Evolutionary conservation across 2,329 filamentous ascomycete species (phyloP).

Genomic region (Albifimbria verrucaria): DNA sequence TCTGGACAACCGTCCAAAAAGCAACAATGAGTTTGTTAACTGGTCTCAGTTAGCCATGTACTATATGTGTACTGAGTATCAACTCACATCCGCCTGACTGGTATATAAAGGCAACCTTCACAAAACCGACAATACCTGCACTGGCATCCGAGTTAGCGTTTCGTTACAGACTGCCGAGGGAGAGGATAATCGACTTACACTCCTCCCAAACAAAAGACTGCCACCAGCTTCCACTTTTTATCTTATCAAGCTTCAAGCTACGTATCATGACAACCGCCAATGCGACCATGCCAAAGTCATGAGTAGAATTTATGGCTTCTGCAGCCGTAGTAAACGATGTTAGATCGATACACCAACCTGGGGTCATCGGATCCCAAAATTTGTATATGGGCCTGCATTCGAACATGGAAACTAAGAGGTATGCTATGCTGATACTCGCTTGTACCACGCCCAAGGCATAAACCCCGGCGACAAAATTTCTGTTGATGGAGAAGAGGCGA

Average conservation of each 20-base stretch:
- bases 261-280: neutral
- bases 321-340: neutral
- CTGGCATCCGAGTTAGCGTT: neutral
- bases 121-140: neutral
- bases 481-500: neutral
- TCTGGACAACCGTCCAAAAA: neutral
- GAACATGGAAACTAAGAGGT: neutral
- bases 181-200: neutral
- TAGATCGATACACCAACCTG: neutral
- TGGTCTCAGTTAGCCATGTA: neutral
- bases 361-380: neutral
- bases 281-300: neutral
- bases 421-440: neutral
- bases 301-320: neutral
- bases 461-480: neutral
- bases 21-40: neutral
- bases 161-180: neutral
- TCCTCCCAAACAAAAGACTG: neutral
- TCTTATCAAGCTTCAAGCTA: neutral
- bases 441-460: neutral
- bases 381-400: neutral
- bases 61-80: neutral
- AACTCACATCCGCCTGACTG: neutral
- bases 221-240: neutral
- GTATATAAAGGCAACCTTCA: neutral